These are phyloP conservation scores for barley (Hordeum vulgare) DNA, from an alignment of 176 grass and related monocot species.

Conservation along the genomic window MorexV3_pseudomolecules_assembly NC_058522.1:23915129-23915628, in stretches of 20 bases:
- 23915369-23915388: not conserved
- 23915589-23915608: not conserved
- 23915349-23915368: not conserved
- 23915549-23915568: not conserved
- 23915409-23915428: constrained; percentile 2
- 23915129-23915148: not conserved
- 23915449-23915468: not conserved
- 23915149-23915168: not conserved
- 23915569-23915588: not conserved
- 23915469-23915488: not conserved
- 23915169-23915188: not conserved
- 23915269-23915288: not conserved
- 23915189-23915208: not conserved
- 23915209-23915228: no score
- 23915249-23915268: not conserved
- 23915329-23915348: not conserved
- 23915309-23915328: not conserved
- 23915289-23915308: not conserved
- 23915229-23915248: constrained; percentile 9
- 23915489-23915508: not conserved
- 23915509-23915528: not conserved
- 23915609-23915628: not conserved
- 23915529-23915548: not conserved
- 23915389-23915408: not conserved
- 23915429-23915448: not conserved